phyloP scores from a whole-genome alignment of 2,329 filamentous ascomycete species.

The Colletotrichum limetticola region DNA sequence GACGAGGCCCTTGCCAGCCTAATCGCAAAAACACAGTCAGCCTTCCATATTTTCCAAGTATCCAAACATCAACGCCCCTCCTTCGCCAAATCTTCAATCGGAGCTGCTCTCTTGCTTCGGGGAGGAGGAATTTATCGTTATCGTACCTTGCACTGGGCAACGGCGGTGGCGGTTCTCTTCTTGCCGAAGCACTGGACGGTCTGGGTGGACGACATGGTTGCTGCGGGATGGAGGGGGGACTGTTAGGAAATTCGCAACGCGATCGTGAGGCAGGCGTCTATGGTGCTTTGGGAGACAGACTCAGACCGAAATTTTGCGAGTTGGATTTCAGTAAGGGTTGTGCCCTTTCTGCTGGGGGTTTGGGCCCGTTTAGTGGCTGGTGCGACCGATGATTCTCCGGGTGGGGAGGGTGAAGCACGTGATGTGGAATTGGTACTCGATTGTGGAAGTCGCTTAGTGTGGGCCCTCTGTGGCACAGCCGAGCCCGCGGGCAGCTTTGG shows the following conservation, averaged over 20 bases:
- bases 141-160: conserved; percentile 76
- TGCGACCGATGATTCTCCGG: conserved; percentile 22
- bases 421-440: not conserved
- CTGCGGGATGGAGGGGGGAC: conserved; percentile 41
- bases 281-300: not conserved
- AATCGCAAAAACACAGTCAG: conserved; percentile 43
- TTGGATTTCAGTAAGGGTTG: conserved; percentile 30
- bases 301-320: conserved; percentile 19
- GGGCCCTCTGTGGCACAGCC: not conserved
- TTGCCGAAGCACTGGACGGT: conserved; percentile 99
- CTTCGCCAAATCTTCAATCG: conserved; percentile 1
- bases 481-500: not conserved
- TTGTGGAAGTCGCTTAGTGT: not conserved
- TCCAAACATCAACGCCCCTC: conserved; percentile 11
- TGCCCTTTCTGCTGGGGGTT: conserved; percentile 18
- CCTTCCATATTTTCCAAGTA: conserved; percentile 32
- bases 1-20: conserved; percentile 77
- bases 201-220: conserved; percentile 81
- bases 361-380: conserved; percentile 8
- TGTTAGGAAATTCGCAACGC: conserved; percentile 31
- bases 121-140: not conserved
- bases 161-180: conserved; percentile 90
- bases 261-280: conserved; percentile 23
- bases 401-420: conserved; percentile 10
- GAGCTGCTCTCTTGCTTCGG: not conserved